Conservation (phyloP, 1,284 basidiomycete species). For the Puccinia hordei region DNA sequence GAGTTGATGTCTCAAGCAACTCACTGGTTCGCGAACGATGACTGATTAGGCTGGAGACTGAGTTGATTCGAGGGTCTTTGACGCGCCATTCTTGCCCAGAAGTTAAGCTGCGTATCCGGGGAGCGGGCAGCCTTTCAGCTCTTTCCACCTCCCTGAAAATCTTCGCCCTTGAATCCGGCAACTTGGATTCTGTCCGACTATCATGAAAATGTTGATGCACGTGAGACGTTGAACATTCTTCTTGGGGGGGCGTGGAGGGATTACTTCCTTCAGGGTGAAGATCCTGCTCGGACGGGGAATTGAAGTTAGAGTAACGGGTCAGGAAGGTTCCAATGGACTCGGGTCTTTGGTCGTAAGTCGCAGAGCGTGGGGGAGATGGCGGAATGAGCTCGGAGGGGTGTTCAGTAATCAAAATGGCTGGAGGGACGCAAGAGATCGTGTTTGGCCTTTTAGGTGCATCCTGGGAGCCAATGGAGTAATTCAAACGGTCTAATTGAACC, state of each 20-base stretch:
- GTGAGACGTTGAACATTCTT: neutral
- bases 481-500: slow-evolving; percentile 7
- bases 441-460: slow-evolving; percentile 26
- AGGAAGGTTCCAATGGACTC: slow-evolving; percentile 36
- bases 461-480: slow-evolving; percentile 2
- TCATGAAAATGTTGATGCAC: neutral
- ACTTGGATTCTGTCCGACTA: neutral
- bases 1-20: neutral
- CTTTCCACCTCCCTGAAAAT: neutral
- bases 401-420: slow-evolving; percentile 48
- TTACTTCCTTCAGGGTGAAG: neutral
- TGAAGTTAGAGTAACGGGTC: slow-evolving; percentile 28
- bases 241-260: neutral
- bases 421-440: slow-evolving; percentile 36
- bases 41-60: slow-evolving; percentile 30
- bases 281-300: slow-evolving; percentile 1
- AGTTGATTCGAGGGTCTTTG: slow-evolving; percentile 37
- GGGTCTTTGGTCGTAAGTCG: slow-evolving; percentile 9
- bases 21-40: slow-evolving; percentile 23
- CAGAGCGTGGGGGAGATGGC: slow-evolving; percentile 39
- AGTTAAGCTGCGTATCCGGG: neutral
- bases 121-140: neutral
- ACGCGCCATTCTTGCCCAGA: slow-evolving; percentile 10
- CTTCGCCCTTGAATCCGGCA: neutral
- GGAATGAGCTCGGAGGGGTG: slow-evolving; percentile 50